These are phyloP conservation scores for Alternaria postmessia DNA, from an alignment of 2,329 filamentous ascomycete genomes.

Conservation along the genomic window DNA sequence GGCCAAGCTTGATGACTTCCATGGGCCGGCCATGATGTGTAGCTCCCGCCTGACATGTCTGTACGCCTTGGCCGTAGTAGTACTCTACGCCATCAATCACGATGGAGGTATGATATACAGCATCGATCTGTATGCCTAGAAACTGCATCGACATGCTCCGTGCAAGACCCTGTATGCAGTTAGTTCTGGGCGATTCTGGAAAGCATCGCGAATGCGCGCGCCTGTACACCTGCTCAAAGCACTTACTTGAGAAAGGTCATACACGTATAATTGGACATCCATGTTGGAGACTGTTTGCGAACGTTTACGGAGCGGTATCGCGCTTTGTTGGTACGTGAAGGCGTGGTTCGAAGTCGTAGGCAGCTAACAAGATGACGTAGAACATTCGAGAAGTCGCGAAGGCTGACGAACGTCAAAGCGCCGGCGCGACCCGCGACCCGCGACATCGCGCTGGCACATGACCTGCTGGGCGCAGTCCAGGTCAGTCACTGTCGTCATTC, in stretches of 20 bases:
- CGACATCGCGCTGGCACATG: too few species aligned
- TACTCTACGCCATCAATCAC: conserved; percentile 87
- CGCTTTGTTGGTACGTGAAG: background rate
- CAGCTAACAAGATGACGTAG: too few species aligned
- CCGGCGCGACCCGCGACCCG: too few species aligned
- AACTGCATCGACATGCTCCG: conserved; percentile 64
- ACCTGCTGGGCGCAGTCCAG: too few species aligned
- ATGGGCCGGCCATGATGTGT: conserved; percentile 89
- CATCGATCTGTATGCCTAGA: conserved; percentile 79
- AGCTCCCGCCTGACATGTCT: conserved; percentile 78
- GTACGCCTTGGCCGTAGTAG: conserved; percentile 87
- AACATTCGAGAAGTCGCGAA: too few species aligned
- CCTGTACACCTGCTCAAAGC: background rate
- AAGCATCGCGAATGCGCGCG: background rate
- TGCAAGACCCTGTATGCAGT: conserved; percentile 60
- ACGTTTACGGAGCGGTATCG: background rate
- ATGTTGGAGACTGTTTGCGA: conserved; percentile 37
- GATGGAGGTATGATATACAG: conserved; percentile 93
- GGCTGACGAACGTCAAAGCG: too few species aligned
- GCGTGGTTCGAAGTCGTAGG: background rate
- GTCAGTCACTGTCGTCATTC: too few species aligned
- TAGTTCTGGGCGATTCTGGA: background rate
- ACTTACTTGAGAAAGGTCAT: conserved; percentile 58
- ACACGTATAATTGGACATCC: conserved; percentile 62
- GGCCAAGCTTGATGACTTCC: conserved; percentile 76